These are phyloP conservation scores for Arthroderma sp. DNA, from an alignment of 2,329 filamentous ascomycete genomes.

Conservation along the genomic window DNA sequence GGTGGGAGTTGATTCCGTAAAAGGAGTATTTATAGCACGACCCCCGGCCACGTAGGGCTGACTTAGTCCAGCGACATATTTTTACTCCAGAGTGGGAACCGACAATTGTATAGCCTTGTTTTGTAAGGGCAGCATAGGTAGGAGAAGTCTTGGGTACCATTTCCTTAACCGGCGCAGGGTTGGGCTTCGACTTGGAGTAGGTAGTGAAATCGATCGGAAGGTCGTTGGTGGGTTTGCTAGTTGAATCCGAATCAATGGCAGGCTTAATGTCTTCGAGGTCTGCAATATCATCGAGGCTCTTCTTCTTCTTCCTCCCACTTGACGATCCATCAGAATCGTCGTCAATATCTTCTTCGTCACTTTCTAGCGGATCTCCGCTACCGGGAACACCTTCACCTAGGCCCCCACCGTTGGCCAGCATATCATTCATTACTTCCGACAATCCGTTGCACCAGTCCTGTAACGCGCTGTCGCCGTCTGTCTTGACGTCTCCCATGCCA, in stretches of 20 bases:
- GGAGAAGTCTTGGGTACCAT: constrained; percentile 91
- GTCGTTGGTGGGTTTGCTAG: constrained; percentile 7
- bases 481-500: constrained; percentile 74
- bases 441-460: constrained; percentile 69
- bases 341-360: constrained; percentile 59
- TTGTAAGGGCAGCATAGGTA: constrained; percentile 77
- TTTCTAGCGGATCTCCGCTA: constrained; percentile 73
- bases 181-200: constrained; percentile 32
- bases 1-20: constrained; percentile 90
- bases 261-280: constrained; percentile 71
- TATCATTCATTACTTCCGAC: constrained; percentile 52
- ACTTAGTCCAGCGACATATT: constrained; percentile 98
- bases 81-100: constrained; percentile 94
- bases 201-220: constrained; percentile 74
- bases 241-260: constrained; percentile 11
- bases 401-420: constrained; percentile 36
- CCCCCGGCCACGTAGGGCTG: constrained; percentile 78
- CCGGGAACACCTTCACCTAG: constrained; percentile 58
- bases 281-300: constrained; percentile 41
- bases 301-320: constrained; percentile 28
- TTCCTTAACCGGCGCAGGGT: constrained; percentile 48
- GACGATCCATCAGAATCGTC: constrained; percentile 50
- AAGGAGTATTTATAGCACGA: constrained; percentile 98
- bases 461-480: constrained; percentile 53
- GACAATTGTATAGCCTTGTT: constrained; percentile 92